Conservation (phyloP, 1,284 basidiomycete genomes). For the Coniophora puteana region DNA sequence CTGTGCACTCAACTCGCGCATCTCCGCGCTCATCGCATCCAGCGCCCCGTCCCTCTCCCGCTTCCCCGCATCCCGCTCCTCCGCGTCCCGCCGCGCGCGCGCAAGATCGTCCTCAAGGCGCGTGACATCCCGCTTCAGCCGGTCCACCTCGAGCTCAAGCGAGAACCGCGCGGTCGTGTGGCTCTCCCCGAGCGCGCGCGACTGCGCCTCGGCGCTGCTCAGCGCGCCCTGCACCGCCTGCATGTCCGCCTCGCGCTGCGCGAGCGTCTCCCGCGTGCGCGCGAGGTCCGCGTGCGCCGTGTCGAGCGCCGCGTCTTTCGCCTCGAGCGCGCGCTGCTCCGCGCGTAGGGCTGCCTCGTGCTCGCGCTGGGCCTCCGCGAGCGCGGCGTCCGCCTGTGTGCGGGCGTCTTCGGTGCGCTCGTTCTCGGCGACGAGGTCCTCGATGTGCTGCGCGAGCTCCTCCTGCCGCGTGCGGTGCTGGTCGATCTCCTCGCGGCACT, state of each 20-base stretch:
- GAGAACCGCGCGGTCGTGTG: conserved; percentile 84
- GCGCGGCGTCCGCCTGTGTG: conserved; percentile 49
- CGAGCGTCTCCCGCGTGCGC: conserved; percentile 55
- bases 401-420: conserved; percentile 57
- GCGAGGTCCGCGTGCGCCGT: conserved; percentile 59
- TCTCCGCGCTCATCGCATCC: conserved; percentile 75
- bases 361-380: conserved; percentile 42
- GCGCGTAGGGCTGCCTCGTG: conserved; percentile 56
- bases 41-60: conserved; percentile 74
- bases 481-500: conserved; percentile 54
- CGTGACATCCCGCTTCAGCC: conserved; percentile 82
- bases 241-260: conserved; percentile 72
- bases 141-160: conserved; percentile 87
- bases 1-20: conserved; percentile 72
- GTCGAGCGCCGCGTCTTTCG: conserved; percentile 64
- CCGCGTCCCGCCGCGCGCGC: conserved; percentile 70
- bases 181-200: conserved; percentile 65
- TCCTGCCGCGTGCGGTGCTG: conserved; percentile 66
- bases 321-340: conserved; percentile 58
- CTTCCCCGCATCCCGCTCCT: conserved; percentile 60
- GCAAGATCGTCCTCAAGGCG: conserved; percentile 79
- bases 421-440: conserved; percentile 65
- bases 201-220: conserved; percentile 53
- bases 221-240: conserved; percentile 72
- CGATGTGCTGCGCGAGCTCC: conserved; percentile 71